A percentile compares a stretch with the other conserved stretches of the same genome.
Evolutionary conservation across 441 rosid genomes (phyloP).

Genomic region (Hura crepitans): DNA sequence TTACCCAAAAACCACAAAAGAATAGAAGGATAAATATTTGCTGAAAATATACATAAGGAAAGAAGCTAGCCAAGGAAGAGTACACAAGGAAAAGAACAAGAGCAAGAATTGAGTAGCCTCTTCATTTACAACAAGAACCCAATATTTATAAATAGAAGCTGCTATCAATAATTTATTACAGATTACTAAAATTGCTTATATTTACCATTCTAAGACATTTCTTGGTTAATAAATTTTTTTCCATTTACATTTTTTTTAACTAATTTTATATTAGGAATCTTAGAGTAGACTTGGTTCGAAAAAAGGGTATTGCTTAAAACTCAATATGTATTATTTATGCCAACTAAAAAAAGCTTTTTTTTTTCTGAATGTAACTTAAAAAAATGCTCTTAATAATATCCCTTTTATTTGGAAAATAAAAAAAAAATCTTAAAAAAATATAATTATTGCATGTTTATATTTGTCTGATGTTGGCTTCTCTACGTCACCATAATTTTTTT

Average conservation of each 20-base stretch:
- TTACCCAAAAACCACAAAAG: constrained; percentile 20
- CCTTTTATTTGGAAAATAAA: neutral
- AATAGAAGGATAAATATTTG: constrained; percentile 12
- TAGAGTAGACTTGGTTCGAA: constrained; percentile 21
- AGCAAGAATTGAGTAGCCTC: neutral
- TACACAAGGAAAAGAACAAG: neutral
- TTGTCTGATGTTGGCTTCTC: constrained; percentile 14
- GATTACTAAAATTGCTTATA: constrained; percentile 12
- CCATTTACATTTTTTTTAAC: constrained; percentile 14
- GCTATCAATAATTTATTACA: constrained; percentile 29
- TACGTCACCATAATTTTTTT: constrained; percentile 2
- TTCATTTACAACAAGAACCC: neutral
- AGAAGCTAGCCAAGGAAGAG: constrained; percentile 13
- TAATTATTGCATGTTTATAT: neutral
- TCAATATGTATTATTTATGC: constrained; percentile 16
- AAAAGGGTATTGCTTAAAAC: constrained; percentile 24
- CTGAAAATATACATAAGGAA: constrained; percentile 4
- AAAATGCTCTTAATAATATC: neutral
- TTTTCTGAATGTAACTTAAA: no score
- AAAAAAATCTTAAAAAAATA: neutral
- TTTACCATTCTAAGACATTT: constrained; percentile 24
- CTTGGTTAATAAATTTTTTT: constrained; percentile 14
- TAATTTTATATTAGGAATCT: constrained; percentile 30
- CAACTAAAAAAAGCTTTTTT: constrained; percentile 7
- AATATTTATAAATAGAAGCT: no score